Conservation (phyloP, 2,329 filamentous ascomycete species). For the Tolypocladium amazonense region DNA sequence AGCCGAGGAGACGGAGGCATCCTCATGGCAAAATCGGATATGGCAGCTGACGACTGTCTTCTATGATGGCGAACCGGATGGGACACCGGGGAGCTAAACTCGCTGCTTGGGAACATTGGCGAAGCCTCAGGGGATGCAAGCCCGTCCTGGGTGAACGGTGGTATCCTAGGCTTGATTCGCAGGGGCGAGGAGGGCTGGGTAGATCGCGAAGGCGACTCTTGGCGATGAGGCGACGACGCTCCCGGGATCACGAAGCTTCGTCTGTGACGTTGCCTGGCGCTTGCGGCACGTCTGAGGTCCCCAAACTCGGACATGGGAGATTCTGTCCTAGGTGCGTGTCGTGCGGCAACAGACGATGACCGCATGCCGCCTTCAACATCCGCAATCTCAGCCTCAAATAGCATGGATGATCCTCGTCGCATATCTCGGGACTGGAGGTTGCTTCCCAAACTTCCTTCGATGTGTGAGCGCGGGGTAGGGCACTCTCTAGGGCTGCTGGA, state of each 20-base stretch:
- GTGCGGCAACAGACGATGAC: constrained; percentile 65
- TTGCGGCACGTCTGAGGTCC: constrained; percentile 62
- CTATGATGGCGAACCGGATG: constrained; percentile 59
- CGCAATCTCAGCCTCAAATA: constrained; percentile 72
- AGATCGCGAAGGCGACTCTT: constrained; percentile 76
- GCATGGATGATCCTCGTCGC: constrained; percentile 61
- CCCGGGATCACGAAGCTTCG: constrained; percentile 76
- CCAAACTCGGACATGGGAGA: constrained; percentile 85
- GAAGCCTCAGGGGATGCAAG: constrained; percentile 81
- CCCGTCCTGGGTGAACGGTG: constrained; percentile 49
- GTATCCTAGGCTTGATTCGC: constrained; percentile 69
- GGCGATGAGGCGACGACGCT: constrained; percentile 67
- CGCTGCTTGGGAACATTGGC: constrained; percentile 72
- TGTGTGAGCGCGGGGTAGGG: constrained; percentile 79
- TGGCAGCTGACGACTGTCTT: constrained; percentile 81
- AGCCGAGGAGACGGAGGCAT: constrained; percentile 76
- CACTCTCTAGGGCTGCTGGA: constrained; percentile 88
- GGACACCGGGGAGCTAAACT: constrained; percentile 66
- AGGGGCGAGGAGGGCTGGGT: constrained; percentile 78
- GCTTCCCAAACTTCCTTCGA: constrained; percentile 40
- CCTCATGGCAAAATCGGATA: constrained; percentile 56
- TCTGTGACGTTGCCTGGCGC: constrained; percentile 73
- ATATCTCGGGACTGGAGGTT: constrained; percentile 50
- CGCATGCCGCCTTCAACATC: constrained; percentile 84
- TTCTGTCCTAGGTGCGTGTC: constrained; percentile 61